A percentile compares a stretch with the other conserved stretches of the same genome.
Conservation (phyloP, 2,329 filamentous ascomycete genomes). For the Didymella lethalis region DNA sequence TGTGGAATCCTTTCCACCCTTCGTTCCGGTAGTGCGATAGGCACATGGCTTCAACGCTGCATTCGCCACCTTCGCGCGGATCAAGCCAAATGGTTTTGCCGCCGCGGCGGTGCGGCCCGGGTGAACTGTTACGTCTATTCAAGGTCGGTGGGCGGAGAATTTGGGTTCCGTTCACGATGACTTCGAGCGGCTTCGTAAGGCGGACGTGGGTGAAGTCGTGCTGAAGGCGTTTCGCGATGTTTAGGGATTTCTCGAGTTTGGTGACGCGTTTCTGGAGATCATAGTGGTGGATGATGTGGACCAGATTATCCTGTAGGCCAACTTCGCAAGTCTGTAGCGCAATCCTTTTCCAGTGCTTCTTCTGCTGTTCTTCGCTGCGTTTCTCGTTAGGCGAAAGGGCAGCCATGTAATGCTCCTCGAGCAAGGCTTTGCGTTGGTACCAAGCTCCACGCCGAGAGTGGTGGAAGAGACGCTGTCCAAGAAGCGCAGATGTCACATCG, state of each 20-base stretch:
- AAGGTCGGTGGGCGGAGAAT: conserved; percentile 66
- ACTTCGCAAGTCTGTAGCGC: conserved; percentile 83
- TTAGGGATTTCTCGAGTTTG: conserved; percentile 86
- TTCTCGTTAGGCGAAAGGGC: conserved; percentile 31
- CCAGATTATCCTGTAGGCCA: conserved; percentile 85
- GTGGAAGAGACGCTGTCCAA: conserved; percentile 85
- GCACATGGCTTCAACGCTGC: conserved; percentile 93
- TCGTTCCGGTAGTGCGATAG: conserved; percentile 81
- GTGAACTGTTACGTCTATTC: conserved; percentile 39
- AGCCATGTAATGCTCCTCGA: conserved; percentile 96
- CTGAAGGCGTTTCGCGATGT: conserved; percentile 82
- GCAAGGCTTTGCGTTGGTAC: conserved; percentile 93
- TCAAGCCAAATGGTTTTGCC: conserved; percentile 91
- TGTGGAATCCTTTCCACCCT: conserved; percentile 95
- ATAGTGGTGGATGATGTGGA: conserved; percentile 92
- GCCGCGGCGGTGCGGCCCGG: conserved; percentile 53
- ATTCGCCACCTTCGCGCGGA: conserved; percentile 74
- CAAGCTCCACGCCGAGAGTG: conserved; percentile 83
- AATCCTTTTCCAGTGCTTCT: conserved; percentile 81
- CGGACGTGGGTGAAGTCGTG: conserved; percentile 92
- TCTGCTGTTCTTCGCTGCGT: conserved; percentile 65
- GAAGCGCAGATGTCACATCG: conserved; percentile 73
- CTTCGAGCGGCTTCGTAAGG: conserved; percentile 76
- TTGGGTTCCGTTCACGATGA: conserved; percentile 78
- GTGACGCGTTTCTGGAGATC: conserved; percentile 92